Evolutionary conservation across 2,329 filamentous ascomycete genomes (phyloP), one percentile per base, ranked within the genome.

Genomic region (Ophidiomyces ophidiicola): DNA sequence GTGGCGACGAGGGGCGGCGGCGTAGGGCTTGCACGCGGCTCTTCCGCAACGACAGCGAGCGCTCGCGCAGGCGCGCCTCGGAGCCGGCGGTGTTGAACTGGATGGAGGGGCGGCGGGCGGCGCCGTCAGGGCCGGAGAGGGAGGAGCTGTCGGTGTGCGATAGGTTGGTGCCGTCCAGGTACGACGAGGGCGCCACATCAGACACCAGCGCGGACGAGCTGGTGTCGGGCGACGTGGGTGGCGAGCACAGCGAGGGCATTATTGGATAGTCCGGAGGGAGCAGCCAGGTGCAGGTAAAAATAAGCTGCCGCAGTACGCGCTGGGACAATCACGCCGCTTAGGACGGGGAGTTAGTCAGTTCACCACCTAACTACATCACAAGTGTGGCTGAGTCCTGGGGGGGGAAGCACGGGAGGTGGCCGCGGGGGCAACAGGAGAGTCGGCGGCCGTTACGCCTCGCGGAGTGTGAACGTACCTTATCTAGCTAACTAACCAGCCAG

Each of bases 81-180:
- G 55, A 45, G 6, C 45, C 39, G 11, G 49, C 53, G 24, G 59
- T 46, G 35, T 54, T 57, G 44, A 63, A 64, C 40, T 62, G 59
- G 30, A 63, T 60, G 5, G 60, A 63, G 37, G 53, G 57, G 26
- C 56, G 51, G 7, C 57, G 54, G 6, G 52, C 44, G 19, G 25
- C 46, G 17, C 37, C 37, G 25, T 40, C 28, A 12, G 32, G 25
- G n/a, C 28, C 42, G 4, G 29, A 43, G 35, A 39, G 12, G 10
- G 32, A 34, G 4, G 35, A 39, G 20, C 19, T 41, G 19, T 37
- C 28, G 29, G 37, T 32, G 20, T 32, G 30, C 23, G 32, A 19
- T 4, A 25, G 18, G 21, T 28, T 39, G 5, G 37, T 28, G 11
- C 37, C 36, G 11, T 44, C 37, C 21, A 41, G 31, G 14, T 36